These are phyloP conservation scores for Pseudogymnoascus sp. DNA, from an alignment of 2,329 filamentous ascomycete species.

Conservation along the genomic window DNA sequence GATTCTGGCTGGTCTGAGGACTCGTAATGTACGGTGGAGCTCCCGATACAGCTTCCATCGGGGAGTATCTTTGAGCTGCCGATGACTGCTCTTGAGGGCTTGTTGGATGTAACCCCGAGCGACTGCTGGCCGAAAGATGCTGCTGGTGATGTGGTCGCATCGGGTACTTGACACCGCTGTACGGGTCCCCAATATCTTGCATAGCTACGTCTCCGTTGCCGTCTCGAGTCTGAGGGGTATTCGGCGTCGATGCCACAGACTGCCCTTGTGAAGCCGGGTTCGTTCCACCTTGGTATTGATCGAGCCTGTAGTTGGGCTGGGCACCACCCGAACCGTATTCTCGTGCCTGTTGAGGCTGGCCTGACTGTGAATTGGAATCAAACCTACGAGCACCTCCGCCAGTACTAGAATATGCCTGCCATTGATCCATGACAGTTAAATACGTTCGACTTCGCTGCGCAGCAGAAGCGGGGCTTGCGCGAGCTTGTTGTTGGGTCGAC, in stretches of 20 bases:
- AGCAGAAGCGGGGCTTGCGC: constrained; percentile 7
- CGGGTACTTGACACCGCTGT: constrained; percentile 79
- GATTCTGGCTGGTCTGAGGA: constrained; percentile 44
- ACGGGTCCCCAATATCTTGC: constrained; percentile 80
- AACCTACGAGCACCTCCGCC: constrained; percentile 57
- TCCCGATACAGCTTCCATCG: constrained; percentile 84
- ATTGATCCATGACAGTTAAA: constrained; percentile 49
- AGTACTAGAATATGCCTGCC: constrained; percentile 62
- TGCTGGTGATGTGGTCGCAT: constrained; percentile 73
- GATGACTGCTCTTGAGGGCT: constrained; percentile 68
- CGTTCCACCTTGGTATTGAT: constrained; percentile 50
- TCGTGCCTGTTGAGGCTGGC: constrained; percentile 35
- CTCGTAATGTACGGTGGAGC: constrained; percentile 69
- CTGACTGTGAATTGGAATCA: constrained; percentile 43
- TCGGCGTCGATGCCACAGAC: constrained; percentile 51
- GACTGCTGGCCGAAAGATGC: constrained; percentile 48
- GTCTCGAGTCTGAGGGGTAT: constrained; percentile 56
- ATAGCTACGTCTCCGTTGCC: constrained; percentile 72
- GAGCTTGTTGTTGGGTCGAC: constrained; percentile 8
- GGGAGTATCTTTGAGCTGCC: constrained; percentile 87
- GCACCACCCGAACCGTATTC: constrained; percentile 31
- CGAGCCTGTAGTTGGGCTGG: constrained; percentile 50
- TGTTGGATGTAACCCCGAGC: constrained; percentile 60
- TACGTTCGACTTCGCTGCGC: constrained; percentile 10
- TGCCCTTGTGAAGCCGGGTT: constrained; percentile 35